These are phyloP conservation scores for Alternaria rosae DNA, from an alignment of 2,329 filamentous ascomycete species.

Conservation along the genomic window DNA sequence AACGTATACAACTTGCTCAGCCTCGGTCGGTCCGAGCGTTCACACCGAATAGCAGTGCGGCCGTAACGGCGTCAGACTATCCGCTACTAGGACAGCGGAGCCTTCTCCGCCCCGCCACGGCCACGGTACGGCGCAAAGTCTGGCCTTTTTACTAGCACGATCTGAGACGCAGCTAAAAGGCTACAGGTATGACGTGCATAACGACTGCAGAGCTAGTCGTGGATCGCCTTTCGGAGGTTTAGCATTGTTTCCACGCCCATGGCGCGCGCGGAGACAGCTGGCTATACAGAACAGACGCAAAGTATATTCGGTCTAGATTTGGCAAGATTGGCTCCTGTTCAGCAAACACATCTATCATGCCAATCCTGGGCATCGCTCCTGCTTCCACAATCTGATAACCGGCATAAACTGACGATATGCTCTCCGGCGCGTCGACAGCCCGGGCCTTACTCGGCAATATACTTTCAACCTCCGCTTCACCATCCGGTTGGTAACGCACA, in stretches of 20 bases:
- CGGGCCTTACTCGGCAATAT: conserved; percentile 3
- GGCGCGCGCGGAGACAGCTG: conserved; percentile 4
- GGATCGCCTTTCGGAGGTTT: conserved; percentile 15
- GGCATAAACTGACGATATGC: neutral
- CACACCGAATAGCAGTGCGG: conserved; percentile 1
- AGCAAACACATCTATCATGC: no score
- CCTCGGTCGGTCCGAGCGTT: neutral
- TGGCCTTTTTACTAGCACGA: conserved; percentile 1
- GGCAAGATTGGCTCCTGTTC: neutral
- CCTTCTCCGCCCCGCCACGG: conserved; percentile 2
- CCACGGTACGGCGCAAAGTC: conserved; percentile 2
- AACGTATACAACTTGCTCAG: neutral
- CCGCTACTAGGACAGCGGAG: conserved; percentile 3
- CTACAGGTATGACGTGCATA: conserved; percentile 23
- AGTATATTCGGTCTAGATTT: conserved; percentile 2
- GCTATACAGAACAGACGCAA: neutral
- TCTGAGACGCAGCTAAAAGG: conserved; percentile 15
- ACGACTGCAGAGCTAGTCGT: conserved; percentile 7
- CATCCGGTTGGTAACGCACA: neutral
- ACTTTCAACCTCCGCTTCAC: conserved; percentile 1
- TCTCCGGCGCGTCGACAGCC: neutral
- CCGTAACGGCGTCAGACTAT: neutral
- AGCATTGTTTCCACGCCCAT: conserved; percentile 2
- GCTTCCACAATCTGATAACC: neutral
- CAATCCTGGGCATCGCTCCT: neutral